Evolutionary conservation across 768 basidiomycete species (phyloP), one percentile per base, ranked within the genome.

Genomic region (Imleria badia): DNA sequence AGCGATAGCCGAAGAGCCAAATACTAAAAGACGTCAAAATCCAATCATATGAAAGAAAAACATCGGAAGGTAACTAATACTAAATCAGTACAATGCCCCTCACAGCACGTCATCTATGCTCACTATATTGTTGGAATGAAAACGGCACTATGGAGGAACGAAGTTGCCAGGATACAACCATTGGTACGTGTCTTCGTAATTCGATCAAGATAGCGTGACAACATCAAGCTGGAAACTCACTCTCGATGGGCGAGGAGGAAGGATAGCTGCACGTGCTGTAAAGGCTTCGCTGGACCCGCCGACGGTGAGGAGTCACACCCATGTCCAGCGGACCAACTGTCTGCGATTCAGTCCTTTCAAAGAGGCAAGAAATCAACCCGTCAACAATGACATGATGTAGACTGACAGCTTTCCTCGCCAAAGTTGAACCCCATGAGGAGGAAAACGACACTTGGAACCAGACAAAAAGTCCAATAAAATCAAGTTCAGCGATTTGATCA

Each of bases 171-270:
- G n/a, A 89, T 66, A 33, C 84, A 75, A 1, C 73, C 74, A 3
- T 87, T 90, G 1, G 88, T 91, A 30, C 87, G 81, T 10, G 85
- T 88, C 85, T 85, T 59, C 4, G 43, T 13, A 38, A 17, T 5
- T 20, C 6, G 47, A n/a, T 45, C 20, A 54, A 42, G 22, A 26
- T 8, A 52, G 10, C 29, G 19, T 20, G 8, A n/a, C 30, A 34
- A 19, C 8, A 17, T 20, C n/a, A 34, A 29, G n/a, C 19, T 29
- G 19, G 17, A 41, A 34, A 45, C 69, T 19, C 45, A 82, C 86
- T 72, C 81, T 82, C 73, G 91, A 90, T 26, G 91, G 63, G 19
- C 89, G 81, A 9, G 87, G 85, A 14, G 89, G 87, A 23, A 92
- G 66, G 50, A 92, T 87, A 0, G 87, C 85, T 2, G 83, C 82